Evolutionary conservation across 441 rosid species (phyloP), one percentile per base, ranked within the genome.

Genomic region (Mallotus repandus): DNA sequence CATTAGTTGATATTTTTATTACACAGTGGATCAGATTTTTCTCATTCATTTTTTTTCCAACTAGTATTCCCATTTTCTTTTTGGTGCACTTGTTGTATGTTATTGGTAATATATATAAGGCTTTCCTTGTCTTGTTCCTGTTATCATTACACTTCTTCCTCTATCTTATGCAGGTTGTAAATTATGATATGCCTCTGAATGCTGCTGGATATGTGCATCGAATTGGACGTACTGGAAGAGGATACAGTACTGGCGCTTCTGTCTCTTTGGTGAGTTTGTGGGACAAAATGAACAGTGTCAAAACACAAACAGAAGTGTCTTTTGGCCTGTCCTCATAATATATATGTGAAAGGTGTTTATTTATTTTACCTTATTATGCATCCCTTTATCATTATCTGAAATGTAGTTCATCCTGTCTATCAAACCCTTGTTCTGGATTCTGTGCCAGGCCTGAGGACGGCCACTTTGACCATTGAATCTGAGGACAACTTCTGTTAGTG

Each of bases 181-280:
- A 91, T 83, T 91, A 80, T 73, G 97, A 96, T 48, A 90, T 96
- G 97, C 97, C 97, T 79, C 82, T 38, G 74, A 85, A 74, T 86
- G 90, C 81, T 55, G 82, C 81, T 9, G 97, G 97, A 63, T 96
- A 96, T 79, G 84, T 91, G 18, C 99, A 93, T 85, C 88, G 99
- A 73, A 93, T 96, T 83, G 98, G 99, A 62, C 97, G 97, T 58
- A 93, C 98, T 70, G 99, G 97, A 83, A 87, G 98, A 84, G 99
- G 96, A 76, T 87, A 87, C 81, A 84, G 78, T 75, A 89, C 84
- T 16, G 99, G 97, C 60, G 76, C 89, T 60, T 87, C 97, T 4
- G 77, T 96, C 62, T 93, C 97, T 74, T 89, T 96, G 53, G 99
- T 96, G 80, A 88, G 97, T 86, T 83, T 16, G 35, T 58, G 45